Percentiles rank a stretch among this genome's conserved stretches.
These are phyloP conservation scores for Fusarium humuli DNA, from an alignment of 2,329 filamentous ascomycete genomes.

Conservation along the genomic window DNA sequence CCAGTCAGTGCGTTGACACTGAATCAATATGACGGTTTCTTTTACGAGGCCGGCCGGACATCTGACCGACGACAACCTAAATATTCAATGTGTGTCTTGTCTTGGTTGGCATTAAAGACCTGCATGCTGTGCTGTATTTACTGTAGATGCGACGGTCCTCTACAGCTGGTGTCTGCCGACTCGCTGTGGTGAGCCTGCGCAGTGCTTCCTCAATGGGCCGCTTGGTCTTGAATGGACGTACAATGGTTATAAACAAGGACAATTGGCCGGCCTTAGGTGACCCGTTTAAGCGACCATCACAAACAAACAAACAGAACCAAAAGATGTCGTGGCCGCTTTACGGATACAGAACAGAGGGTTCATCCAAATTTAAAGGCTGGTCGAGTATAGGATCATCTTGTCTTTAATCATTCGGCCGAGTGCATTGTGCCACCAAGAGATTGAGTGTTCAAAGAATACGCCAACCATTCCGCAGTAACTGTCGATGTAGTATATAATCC, in stretches of 20 bases:
- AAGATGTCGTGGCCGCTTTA: slow-evolving; percentile 30
- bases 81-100: slow-evolving; percentile 4
- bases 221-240: slow-evolving; percentile 26
- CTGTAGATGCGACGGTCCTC: slow-evolving; percentile 24
- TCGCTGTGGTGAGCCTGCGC: slow-evolving; percentile 41
- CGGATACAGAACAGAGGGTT: background rate
- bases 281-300: slow-evolving; percentile 35
- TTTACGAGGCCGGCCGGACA: slow-evolving; percentile 32
- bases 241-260: slow-evolving; percentile 37
- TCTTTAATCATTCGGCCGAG: slow-evolving; percentile 13
- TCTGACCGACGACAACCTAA: background rate
- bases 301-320: slow-evolving; percentile 20
- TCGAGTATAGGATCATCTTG: background rate
- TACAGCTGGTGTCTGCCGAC: slow-evolving; percentile 35
- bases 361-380: background rate
- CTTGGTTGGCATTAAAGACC: slow-evolving; percentile 22
- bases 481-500: slow-evolving; percentile 16
- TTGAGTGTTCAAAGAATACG: slow-evolving; percentile 12
- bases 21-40: slow-evolving; percentile 27
- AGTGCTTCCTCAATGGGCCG: slow-evolving; percentile 26
- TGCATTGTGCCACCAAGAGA: slow-evolving; percentile 6
- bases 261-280: slow-evolving; percentile 34
- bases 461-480: slow-evolving; percentile 10
- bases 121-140: slow-evolving; percentile 14
- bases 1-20: slow-evolving; percentile 15